Evolutionary conservation across 2,329 filamentous ascomycete genomes (phyloP), one percentile per base, ranked within the genome.

Genomic region (Colletotrichum sp.): DNA sequence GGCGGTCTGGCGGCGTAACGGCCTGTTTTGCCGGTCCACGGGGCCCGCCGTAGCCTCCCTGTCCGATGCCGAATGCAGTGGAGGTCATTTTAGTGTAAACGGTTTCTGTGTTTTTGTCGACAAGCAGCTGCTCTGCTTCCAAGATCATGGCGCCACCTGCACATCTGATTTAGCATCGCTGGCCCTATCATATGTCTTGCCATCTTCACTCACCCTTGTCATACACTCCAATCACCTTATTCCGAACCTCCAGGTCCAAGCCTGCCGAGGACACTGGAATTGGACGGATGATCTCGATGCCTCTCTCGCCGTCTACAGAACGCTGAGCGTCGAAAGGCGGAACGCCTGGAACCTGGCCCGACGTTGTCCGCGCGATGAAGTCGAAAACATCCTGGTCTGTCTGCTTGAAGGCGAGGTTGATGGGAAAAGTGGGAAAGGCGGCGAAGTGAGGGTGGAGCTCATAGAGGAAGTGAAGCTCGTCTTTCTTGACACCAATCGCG

Each of bases 361-460:
- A 77, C 2, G 82, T 82, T 32, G 82, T 84, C 28, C 83, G 83
- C 8, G 83, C 79, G 78, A 85, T 82, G 78, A 86, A 87, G 79
- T 87, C 83, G 72, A 84, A 85, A 57, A 88, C 85, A 77, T 88
- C 87, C 72, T 87, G 85, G 67, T 85, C 83, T 8, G 86, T 86
- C 78, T 86, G 83, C 79, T 88, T 88, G 80, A 87, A 88, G 49
- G 83, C 81, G 6, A 88, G 82, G 71, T 87, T 87, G 78, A 87
- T 84, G 32, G 87, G 84, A 72, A 88, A 88, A 0, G 87, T 88
- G n/a, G 87, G 87, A 76, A 88, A 88, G 8, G 81, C 81, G 18
- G 86, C 83, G 63, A 88, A 88, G 24, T 82, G 80, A 7, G 86
- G 86, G 44, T 88, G 83, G 3, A 86, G 81, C 69, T 89, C 87